Conservation (phyloP, 2,329 filamentous ascomycete species). For the Apiospora hydei region DNA sequence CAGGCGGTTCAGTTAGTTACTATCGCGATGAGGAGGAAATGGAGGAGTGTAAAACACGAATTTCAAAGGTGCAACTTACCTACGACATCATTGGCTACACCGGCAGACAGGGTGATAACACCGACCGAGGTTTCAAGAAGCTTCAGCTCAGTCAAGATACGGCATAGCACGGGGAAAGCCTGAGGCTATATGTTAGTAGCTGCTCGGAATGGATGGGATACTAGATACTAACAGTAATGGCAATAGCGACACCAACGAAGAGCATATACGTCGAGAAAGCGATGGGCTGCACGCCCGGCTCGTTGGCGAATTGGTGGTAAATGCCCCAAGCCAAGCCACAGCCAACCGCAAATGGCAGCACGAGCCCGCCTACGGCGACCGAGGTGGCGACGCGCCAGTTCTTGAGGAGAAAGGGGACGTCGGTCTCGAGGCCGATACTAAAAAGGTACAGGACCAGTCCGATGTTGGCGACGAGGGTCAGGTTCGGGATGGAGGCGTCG, state of each 20-base stretch:
- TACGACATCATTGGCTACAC: slow-evolving; percentile 90
- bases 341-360: slow-evolving; percentile 75
- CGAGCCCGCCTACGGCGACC: slow-evolving; percentile 75
- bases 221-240: slow-evolving; percentile 69
- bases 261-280: slow-evolving; percentile 57
- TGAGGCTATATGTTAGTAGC: background rate
- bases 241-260: slow-evolving; percentile 92
- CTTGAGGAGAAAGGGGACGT: slow-evolving; percentile 69
- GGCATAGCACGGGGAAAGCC: slow-evolving; percentile 88
- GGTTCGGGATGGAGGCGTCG: slow-evolving; percentile 64
- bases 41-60: too few species aligned
- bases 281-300: slow-evolving; percentile 35
- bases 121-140: slow-evolving; percentile 84
- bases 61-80: background rate
- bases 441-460: slow-evolving; percentile 78
- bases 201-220: accelerated
- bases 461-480: slow-evolving; percentile 75
- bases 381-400: slow-evolving; percentile 76
- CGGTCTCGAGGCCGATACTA: slow-evolving; percentile 77
- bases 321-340: slow-evolving; percentile 74
- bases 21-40: background rate
- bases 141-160: slow-evolving; percentile 91
- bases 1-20: slow-evolving; percentile 44
- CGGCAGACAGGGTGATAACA: slow-evolving; percentile 88
- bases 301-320: slow-evolving; percentile 66